Evolutionary conservation across 805 yeast species (phyloP).

Genomic region (Pichia phayaonensis): DNA sequence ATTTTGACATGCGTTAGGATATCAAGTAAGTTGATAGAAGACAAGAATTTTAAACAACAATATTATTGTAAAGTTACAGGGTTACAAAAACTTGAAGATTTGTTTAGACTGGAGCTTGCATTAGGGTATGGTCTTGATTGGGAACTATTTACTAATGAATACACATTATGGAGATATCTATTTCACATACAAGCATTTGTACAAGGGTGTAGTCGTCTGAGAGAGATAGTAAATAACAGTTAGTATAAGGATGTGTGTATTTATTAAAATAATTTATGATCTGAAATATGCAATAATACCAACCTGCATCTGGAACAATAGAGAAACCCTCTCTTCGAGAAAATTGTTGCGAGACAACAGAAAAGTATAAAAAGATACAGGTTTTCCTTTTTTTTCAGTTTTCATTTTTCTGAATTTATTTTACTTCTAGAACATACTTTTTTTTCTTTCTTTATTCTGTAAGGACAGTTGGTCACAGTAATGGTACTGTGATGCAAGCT

Average conservation of each 20-base stretch:
- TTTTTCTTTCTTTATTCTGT: too few species aligned
- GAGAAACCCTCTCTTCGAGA: background rate
- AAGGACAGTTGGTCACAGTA: background rate
- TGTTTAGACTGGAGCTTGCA: constrained; percentile 33
- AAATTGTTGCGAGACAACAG: background rate
- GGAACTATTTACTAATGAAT: constrained; percentile 32
- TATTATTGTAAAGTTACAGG: constrained; percentile 40
- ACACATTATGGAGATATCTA: constrained; percentile 27
- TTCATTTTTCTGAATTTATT: too few species aligned
- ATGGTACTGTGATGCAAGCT: background rate
- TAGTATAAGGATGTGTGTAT: background rate
- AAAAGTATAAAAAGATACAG: background rate
- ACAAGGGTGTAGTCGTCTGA: constrained; percentile 1
- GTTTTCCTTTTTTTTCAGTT: constrained; percentile 14
- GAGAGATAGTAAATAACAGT: constrained; percentile 1
- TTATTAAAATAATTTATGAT: background rate
- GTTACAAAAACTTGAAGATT: constrained; percentile 31
- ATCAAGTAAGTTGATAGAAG: constrained; percentile 36
- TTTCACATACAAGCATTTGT: constrained; percentile 23
- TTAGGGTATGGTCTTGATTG: constrained; percentile 36
- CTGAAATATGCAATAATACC: too few species aligned
- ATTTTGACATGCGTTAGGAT: constrained; percentile 33
- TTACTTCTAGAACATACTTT: too few species aligned
- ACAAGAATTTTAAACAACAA: constrained; percentile 35
- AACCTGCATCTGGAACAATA: background rate